Conservation (phyloP, 306 rosid genomes). For the Sindora glabra region DNA sequence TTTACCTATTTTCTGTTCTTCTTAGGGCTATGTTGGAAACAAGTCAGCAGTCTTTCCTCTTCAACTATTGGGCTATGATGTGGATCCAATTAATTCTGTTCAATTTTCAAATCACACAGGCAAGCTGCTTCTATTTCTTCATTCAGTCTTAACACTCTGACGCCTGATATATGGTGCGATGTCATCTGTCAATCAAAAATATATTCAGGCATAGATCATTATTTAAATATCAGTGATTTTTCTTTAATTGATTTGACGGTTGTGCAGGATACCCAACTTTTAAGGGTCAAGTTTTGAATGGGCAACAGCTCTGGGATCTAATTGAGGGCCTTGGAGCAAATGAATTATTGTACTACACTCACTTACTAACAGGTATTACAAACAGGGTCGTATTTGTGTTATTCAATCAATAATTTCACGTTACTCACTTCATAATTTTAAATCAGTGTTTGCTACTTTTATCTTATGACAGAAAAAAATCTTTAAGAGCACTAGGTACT, state of each 20-base stretch:
- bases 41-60: constrained; percentile 82
- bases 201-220: constrained; percentile 19
- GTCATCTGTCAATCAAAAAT: constrained; percentile 24
- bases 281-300: constrained; percentile 87
- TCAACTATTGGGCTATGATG: constrained; percentile 82
- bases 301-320: constrained; percentile 64
- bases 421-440: background rate
- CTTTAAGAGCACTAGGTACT: background rate
- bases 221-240: constrained; percentile 13
- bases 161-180: constrained; percentile 41
- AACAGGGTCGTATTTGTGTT: background rate
- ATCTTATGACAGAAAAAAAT: background rate
- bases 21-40: constrained; percentile 81
- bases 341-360: constrained; percentile 72
- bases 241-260: constrained; percentile 22
- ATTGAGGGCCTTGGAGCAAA: constrained; percentile 72
- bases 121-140: constrained; percentile 52
- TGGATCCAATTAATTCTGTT: constrained; percentile 84
- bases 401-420: background rate
- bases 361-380: constrained; percentile 64
- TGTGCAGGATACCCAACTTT: constrained; percentile 78
- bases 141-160: constrained; percentile 36
- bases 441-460: background rate
- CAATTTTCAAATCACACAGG: constrained; percentile 96
- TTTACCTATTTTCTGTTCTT: background rate